phyloP scores from a whole-genome alignment of 768 basidiomycete species.

The Crucibulum laeve region DNA sequence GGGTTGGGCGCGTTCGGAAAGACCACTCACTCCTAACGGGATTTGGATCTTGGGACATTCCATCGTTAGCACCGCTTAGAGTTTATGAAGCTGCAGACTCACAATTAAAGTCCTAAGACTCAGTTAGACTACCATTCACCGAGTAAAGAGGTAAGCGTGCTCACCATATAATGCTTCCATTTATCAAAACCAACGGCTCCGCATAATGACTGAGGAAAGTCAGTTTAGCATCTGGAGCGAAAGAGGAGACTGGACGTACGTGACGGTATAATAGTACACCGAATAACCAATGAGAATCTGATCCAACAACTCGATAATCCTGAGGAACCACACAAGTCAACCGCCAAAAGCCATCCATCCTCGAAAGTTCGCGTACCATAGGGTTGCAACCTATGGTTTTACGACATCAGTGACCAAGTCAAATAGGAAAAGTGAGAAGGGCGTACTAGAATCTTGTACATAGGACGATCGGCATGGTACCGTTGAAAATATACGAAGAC shows the following conservation, averaged over 20 bases:
- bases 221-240: constrained; percentile 4
- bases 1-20: background rate
- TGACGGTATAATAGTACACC: constrained; percentile 51
- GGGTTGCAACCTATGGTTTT: constrained; percentile 17
- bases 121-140: background rate
- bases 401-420: background rate
- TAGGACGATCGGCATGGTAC: constrained; percentile 28
- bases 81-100: constrained; percentile 9
- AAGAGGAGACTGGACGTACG: constrained; percentile 29
- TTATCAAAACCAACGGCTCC: constrained; percentile 20
- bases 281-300: constrained; percentile 48
- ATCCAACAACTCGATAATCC: constrained; percentile 43
- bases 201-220: constrained; percentile 29
- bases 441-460: constrained; percentile 30
- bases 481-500: constrained; percentile 31
- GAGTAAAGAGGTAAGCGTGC: constrained; percentile 6
- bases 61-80: background rate
- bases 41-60: constrained; percentile 22
- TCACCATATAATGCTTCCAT: constrained; percentile 29
- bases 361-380: too few relatives aligned
- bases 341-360: too few relatives aligned
- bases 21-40: constrained; percentile 25
- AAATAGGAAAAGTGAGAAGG: background rate
- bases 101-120: constrained; percentile 31
- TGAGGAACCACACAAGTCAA: too few relatives aligned